Percentiles rank a stretch among this genome's conserved stretches.
These are phyloP conservation scores for Penicillium argentinense DNA, from an alignment of 495 filamentous ascomycete genomes.

Conservation along the genomic window DNA sequence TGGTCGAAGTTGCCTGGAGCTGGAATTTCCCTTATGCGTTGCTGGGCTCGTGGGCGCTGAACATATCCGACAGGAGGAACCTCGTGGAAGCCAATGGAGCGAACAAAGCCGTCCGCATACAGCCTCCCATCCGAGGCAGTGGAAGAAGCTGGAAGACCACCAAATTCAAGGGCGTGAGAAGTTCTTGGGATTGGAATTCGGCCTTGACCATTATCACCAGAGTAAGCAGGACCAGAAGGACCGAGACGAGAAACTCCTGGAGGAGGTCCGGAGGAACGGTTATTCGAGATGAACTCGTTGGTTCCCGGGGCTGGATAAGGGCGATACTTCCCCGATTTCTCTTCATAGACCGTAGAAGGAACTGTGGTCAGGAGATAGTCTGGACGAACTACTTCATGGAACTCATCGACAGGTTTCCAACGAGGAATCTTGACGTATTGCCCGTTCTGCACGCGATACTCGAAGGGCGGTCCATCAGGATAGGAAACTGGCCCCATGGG, in stretches of 20 bases:
- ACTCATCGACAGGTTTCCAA: too few relatives aligned
- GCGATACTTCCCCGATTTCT: too few relatives aligned
- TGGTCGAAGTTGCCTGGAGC: too few relatives aligned
- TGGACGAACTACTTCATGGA: too few relatives aligned
- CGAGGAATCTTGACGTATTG: conserved; percentile 27
- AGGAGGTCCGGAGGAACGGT: conserved; percentile 15
- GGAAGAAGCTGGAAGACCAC: conserved; percentile 10
- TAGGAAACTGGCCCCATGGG: conserved; percentile 15
- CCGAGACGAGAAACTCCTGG: conserved; percentile 10
- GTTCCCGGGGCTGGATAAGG: conserved; percentile 11
- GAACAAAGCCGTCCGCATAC: conserved; percentile 43
- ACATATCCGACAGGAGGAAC: conserved; percentile 22
- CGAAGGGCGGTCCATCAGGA: conserved; percentile 14
- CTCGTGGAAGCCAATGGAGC: conserved; percentile 33
- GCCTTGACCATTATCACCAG: conserved; percentile 18
- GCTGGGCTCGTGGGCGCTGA: conserved; percentile 19
- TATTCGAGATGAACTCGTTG: conserved; percentile 16
- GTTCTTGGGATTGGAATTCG: conserved; percentile 12
- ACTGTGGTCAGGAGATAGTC: too few relatives aligned
- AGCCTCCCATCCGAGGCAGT: conserved; percentile 20
- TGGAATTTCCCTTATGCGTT: too few relatives aligned
- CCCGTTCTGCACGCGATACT: conserved; percentile 19
- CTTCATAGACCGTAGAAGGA: too few relatives aligned
- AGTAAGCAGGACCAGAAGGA: conserved; percentile 15
- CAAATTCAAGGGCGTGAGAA: too few relatives aligned